Evolutionary conservation across 2,329 filamentous ascomycete species (phyloP), one percentile per base, ranked within the genome.

Genomic region (Lasiodiplodia sp.): DNA sequence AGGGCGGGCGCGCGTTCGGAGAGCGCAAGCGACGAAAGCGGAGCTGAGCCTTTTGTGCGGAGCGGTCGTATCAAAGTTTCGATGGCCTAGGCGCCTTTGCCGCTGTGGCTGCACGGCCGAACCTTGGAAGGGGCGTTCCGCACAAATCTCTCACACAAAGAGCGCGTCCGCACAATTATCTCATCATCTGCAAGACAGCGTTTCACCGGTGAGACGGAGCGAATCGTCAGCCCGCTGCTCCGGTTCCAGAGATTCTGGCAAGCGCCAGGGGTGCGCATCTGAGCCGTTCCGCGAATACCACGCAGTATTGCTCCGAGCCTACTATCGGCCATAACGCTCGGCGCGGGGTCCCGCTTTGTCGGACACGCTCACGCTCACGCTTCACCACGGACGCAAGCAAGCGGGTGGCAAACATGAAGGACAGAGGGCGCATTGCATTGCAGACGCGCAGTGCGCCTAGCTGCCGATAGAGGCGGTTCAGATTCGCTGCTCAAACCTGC

Each of bases 11-110:
- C 57, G 40, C 40, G 44, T 23, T 52, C 47, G 31, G 60, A 53
- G 47, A 64, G 38, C 31, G 31, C 25, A 23, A 40, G 60, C 47
- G 60, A 64, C 47, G 60, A 21, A 52, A 52, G 44, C 58, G 58
- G 58, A 63, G 58, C 4, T 64, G 60, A 64, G 60, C 12, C 8
- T 64, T 64, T 64, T 64, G 60, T 64, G 60, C 60, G 60, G 60
- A 64, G 60, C 60, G 60, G 60, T 31, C 60, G 60, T 52, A 64
- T 38, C 60, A 64, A 64, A 64, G n/a, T 52, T 47, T 28, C n/a
- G 8, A 21, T 8, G 18, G 55, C 31, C n/a, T 37, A 57, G 14
- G 55, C 55, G 47, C 60, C 47, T n/a, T 21, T 16, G 25, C 38
- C 44, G 44, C 44, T 21, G 44, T 47, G 44, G 44, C 44, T 47